These are phyloP conservation scores for Sambucus nigra DNA, from an alignment of 129 eudicot genomes.

Conservation along the genomic window DNA sequence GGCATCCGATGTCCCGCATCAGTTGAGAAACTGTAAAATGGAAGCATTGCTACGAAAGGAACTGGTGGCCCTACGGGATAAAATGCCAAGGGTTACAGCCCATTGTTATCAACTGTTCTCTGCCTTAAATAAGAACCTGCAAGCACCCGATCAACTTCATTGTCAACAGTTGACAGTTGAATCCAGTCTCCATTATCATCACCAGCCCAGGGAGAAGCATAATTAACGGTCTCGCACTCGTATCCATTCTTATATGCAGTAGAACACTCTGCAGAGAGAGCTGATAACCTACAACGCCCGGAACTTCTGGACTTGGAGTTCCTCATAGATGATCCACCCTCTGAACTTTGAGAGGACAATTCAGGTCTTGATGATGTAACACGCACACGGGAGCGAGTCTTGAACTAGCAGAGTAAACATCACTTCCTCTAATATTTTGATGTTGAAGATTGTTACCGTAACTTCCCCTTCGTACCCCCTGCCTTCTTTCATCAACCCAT, in stretches of 20 bases:
- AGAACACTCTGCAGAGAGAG: slow-evolving; percentile 5
- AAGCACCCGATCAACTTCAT: slow-evolving; percentile 8
- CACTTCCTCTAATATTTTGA: slow-evolving; percentile 4
- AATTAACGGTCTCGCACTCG: slow-evolving; percentile 5
- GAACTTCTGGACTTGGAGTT: slow-evolving; percentile 5
- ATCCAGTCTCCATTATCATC: slow-evolving; percentile 16
- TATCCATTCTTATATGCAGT: not conserved
- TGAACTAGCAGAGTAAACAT: slow-evolving; percentile 11
- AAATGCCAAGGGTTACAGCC: slow-evolving; percentile 16
- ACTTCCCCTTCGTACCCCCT: slow-evolving; percentile 5
- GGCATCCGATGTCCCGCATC: slow-evolving; percentile 9
- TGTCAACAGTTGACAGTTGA: slow-evolving; percentile 7
- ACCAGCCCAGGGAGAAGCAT: slow-evolving; percentile 4
- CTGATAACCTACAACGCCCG: not conserved
- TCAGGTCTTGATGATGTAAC: slow-evolving; percentile 12
- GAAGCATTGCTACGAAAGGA: slow-evolving; percentile 26
- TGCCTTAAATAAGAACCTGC: slow-evolving; percentile 12
- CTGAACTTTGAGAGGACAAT: slow-evolving; percentile 20
- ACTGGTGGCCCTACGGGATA: slow-evolving; percentile 24
- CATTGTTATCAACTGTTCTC: slow-evolving; percentile 14
- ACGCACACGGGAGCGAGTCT: slow-evolving; percentile 5
- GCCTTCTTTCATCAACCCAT: slow-evolving; percentile 1
- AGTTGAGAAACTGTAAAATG: slow-evolving; percentile 11
- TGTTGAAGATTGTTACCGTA: slow-evolving; percentile 6
- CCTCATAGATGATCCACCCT: slow-evolving; percentile 11